Base-by-base conservation (phyloP, 352 stramenopile genomes). In the Phytophthora sojae region DNA sequence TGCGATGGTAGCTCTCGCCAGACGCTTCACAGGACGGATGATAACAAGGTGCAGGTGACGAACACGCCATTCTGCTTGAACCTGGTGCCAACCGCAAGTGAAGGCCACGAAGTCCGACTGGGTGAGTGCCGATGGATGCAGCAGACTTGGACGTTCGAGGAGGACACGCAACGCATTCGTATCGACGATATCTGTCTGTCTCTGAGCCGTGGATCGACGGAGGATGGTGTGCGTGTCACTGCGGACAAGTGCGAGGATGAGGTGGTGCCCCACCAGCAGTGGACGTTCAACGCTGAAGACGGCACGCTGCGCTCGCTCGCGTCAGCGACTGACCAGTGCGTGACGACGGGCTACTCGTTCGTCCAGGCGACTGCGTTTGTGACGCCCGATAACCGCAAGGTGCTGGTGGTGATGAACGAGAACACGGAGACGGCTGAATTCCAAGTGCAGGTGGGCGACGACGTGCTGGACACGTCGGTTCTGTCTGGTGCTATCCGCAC, bases 381-480 rank as follows among this genome's bases (percentile, higher is more conserved):
- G 57, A 95, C 86, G 15, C 88, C 88, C 1, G 66, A 83, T 29
- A 75, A 92, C 67, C 83, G 86, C 49, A 92, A 84, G 53, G 86
- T 95, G 45, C 66, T 91, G 37, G 86, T 95, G 11, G 84, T 93
- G 53, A 49, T 95, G 64, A 95, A 95, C 58, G 86, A 94, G 62
- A 94, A 95, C 73, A 88, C 86, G 45, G 86, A 92, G 53, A 64
- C 85, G 23, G 86, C 82, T 0, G 64, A 79, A 14, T 92, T 95
- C 57, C 73, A 88, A 57, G 61, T 95, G 8, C 71, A 84, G 15
- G 74, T 81, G 26, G 82, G 74, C 12, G 80, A 79, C 55, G 57
- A 53, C 26, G 64, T 69, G 9, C 53, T 93, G 15, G 64, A 80
- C 17, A 86, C 82, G 9, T 80, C 68, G 4, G 66, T 95, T 37